Base-by-base conservation (phyloP, 768 basidiomycete species). In the Pleurotus cornucopiae region DNA sequence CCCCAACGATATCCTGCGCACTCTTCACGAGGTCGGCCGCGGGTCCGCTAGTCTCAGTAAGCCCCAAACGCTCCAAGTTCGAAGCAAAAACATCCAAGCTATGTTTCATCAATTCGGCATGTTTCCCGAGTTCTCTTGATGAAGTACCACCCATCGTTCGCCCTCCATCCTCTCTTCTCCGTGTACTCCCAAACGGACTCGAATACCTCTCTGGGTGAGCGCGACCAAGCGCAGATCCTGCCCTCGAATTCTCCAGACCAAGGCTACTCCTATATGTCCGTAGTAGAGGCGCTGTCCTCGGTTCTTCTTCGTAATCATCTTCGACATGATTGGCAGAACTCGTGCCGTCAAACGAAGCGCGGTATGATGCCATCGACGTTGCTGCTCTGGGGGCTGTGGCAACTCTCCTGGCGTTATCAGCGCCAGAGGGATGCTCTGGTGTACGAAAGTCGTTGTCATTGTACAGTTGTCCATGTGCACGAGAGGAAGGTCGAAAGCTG, bases 1-100 rank as follows among this genome's bases (percentile, higher is more conserved):
- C 76, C 49, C 77, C 74, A 11, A 88, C 86, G 26, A 91, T 76
- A 13, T 73, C 74, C 63, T 84, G 81, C 1, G 91, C 88, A 49
- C 75, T 80, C 55, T 80, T 74, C 49, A 82, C 72, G 40, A 91
- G 69, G 38, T 89, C 88, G n/a, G 11, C 14, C 6, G 18, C 39
- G 21, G 48, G 16, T 37, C 51, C 51, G 2, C 21, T 23, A 9
- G 37, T 13, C 18, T 39, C 39, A 23, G 26, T n/a, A 5, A 49
- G n/a, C 48, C 51, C 51, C 37, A 53, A 38, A 7, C 39, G 39
- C 38, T 53, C 51, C 5, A 53, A 5, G 41, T 53, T 53, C 18
- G 37, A 18, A 20, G 51, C 51, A 4, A 53, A 53, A 4, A 53
- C 39, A 40, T 53, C 39, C 18, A 53, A 39, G 23, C 38, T 40